Conservation (phyloP, 768 basidiomycete genomes). For the Daedalea quercina region DNA sequence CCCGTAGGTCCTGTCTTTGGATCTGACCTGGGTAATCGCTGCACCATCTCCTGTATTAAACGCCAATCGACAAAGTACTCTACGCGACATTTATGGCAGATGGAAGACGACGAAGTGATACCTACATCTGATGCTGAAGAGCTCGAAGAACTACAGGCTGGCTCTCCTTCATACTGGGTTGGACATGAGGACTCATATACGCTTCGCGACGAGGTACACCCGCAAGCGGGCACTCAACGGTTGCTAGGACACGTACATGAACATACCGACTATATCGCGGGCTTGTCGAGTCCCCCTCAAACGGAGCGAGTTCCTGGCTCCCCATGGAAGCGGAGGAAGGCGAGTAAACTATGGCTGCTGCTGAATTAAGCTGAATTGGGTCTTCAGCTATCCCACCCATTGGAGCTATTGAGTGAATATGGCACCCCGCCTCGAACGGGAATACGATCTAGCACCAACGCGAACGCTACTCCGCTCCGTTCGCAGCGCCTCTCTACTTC, state of each 20-base stretch:
- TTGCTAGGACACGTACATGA: background rate
- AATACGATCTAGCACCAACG: background rate
- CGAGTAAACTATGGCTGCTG: background rate
- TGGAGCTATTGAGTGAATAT: background rate
- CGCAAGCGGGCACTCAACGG: too few species aligned
- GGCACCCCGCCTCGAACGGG: background rate
- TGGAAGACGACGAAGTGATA: slow-evolving; percentile 40
- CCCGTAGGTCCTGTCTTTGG: too few species aligned
- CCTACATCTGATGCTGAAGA: slow-evolving; percentile 65
- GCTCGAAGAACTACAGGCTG: slow-evolving; percentile 17
- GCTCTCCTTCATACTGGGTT: slow-evolving; percentile 9
- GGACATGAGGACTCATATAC: background rate
- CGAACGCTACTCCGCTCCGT: background rate
- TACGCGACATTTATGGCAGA: slow-evolving; percentile 2
- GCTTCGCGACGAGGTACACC: too few species aligned
- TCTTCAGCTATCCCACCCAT: background rate
- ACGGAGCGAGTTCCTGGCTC: background rate
- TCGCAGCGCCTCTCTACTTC: background rate
- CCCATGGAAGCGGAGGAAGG: slow-evolving; percentile 6
- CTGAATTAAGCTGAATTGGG: too few species aligned
- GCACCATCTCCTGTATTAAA: too few species aligned
- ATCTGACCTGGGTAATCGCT: too few species aligned
- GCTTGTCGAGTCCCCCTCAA: background rate
- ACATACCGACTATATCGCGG: background rate
- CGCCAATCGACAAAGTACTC: background rate